phyloP scores from a whole-genome alignment of 805 yeast genomes.

The Saturnispora besseyi region DNA sequence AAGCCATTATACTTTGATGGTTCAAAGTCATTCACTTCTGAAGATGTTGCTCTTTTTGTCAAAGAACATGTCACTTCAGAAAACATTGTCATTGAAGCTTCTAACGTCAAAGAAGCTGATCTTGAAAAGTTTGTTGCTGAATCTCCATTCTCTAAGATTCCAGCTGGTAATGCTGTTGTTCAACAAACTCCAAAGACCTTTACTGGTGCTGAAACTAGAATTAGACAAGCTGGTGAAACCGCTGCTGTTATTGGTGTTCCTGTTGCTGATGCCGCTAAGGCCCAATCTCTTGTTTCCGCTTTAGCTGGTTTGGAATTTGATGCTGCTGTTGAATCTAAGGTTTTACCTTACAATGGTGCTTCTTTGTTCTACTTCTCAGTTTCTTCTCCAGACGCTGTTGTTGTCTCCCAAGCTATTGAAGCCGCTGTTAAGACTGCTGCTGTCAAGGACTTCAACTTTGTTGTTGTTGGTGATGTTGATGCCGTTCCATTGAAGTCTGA shows the following conservation, averaged over 20 bases:
- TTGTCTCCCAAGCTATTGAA: slow-evolving; percentile 53
- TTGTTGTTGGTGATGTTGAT: slow-evolving; percentile 82
- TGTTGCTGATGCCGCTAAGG: slow-evolving; percentile 44
- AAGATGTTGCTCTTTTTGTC: slow-evolving; percentile 61
- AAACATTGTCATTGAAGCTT: slow-evolving; percentile 62
- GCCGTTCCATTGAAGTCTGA: slow-evolving; percentile 85
- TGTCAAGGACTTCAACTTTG: slow-evolving; percentile 60
- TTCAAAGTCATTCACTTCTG: slow-evolving; percentile 43
- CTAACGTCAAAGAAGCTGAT: slow-evolving; percentile 67
- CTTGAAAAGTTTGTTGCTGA: slow-evolving; percentile 58
- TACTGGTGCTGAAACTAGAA: slow-evolving; percentile 62
- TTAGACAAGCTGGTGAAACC: slow-evolving; percentile 54
- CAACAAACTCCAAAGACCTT: slow-evolving; percentile 30
- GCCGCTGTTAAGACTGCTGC: slow-evolving; percentile 43
- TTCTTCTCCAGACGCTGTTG: slow-evolving; percentile 47
- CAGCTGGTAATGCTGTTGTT: slow-evolving; percentile 48
- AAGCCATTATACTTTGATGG: slow-evolving; percentile 72
- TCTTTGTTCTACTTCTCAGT: slow-evolving; percentile 71
- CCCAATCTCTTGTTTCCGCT: slow-evolving; percentile 56
- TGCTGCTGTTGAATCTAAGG: slow-evolving; percentile 40
- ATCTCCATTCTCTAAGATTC: slow-evolving; percentile 54
- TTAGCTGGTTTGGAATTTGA: slow-evolving; percentile 52
- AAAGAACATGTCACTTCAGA: slow-evolving; percentile 56
- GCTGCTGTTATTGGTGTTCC: slow-evolving; percentile 81
- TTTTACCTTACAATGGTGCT: slow-evolving; percentile 65